Evolutionary conservation across 2,329 filamentous ascomycete species (phyloP), one percentile per base, ranked within the genome.

Genomic region (Aspergillus chevalieri): DNA sequence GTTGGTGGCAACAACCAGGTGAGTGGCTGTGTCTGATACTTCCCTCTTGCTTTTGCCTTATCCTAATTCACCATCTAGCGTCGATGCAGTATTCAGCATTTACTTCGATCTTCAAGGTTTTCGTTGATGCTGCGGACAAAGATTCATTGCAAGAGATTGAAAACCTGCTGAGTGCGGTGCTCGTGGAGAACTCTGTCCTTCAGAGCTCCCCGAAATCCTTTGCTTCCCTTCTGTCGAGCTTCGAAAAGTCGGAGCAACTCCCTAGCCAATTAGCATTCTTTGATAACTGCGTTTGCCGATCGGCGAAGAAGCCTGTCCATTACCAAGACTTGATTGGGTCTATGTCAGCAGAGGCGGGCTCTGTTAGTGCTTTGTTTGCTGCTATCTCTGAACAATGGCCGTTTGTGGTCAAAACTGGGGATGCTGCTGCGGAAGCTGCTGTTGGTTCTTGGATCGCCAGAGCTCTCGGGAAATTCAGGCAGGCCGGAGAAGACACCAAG

Each of bases 1-100:
- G 86, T 54, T 97, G 92, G 92, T 96, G 93, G 74, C 79, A 86
- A 54, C 91, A 87, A 62, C 75, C 78, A 52, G 80, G 77, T 72
- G 65, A 57, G 67, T 53, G 50, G 24, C 24, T 47, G 51, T 42
- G 19, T 34, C n/a, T 12, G 9, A 8, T n/a, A 39, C 24, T 22
- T 22, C 15, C 9, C 9, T 39, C 14, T 44, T n/a, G 4, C 8
- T 39, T 39, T 19, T 30, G 10, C 12, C 14, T 30, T n/a, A 21
- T 22, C 33, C 46, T 56, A 47, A 60, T 43, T 30, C 26, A 9
- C 43, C 17, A 22, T 4, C 14, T 47, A 52, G 64, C 65, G 10
- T 65, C 66, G 10, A 67, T 77, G 56, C 67, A 73, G 55, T 66
- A 66, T 48, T 69, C 71, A 41, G 65, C 70, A 17, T 69, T 72